These are phyloP conservation scores for Annulohypoxylon moriforme DNA, from an alignment of 495 filamentous ascomycete genomes.

Conservation along the genomic window DNA sequence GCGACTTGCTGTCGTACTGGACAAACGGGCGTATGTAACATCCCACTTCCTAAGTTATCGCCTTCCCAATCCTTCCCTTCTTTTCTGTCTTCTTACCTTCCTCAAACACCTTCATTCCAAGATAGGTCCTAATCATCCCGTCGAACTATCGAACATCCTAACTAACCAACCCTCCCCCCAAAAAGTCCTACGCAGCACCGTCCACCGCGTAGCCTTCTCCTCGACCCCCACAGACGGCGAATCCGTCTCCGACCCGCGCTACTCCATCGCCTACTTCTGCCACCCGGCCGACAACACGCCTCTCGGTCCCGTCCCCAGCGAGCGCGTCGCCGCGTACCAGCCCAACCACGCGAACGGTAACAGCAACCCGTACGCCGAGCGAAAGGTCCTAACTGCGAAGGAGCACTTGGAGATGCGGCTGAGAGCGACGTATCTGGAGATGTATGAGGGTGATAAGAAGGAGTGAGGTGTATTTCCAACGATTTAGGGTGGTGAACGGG, in stretches of 20 bases:
- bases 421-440: slow-evolving; percentile 74
- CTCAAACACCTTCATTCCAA: too few relatives aligned
- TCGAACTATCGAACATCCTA: background rate
- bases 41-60: background rate
- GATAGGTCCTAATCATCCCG: too few relatives aligned
- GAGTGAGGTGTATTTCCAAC: slow-evolving; percentile 18
- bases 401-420: slow-evolving; percentile 84
- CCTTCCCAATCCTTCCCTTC: background rate
- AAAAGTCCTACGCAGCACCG: slow-evolving; percentile 79
- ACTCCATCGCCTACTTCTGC: slow-evolving; percentile 92
- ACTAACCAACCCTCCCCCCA: background rate
- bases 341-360: slow-evolving; percentile 53
- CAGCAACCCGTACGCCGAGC: slow-evolving; percentile 57
- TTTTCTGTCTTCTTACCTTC: too few relatives aligned
- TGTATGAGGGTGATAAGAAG: slow-evolving; percentile 53
- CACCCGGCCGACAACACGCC: slow-evolving; percentile 81
- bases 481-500: background rate
- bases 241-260: slow-evolving; percentile 63
- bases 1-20: slow-evolving; percentile 92
- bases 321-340: slow-evolving; percentile 51
- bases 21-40: slow-evolving; percentile 69
- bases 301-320: slow-evolving; percentile 80
- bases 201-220: slow-evolving; percentile 90
- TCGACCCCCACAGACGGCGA: slow-evolving; percentile 62
- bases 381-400: slow-evolving; percentile 77